Percentiles rank a stretch among this genome's conserved stretches.
These are phyloP conservation scores for Populus hybrid DNA, from an alignment of 441 rosid genomes.

Conservation along the genomic window DNA sequence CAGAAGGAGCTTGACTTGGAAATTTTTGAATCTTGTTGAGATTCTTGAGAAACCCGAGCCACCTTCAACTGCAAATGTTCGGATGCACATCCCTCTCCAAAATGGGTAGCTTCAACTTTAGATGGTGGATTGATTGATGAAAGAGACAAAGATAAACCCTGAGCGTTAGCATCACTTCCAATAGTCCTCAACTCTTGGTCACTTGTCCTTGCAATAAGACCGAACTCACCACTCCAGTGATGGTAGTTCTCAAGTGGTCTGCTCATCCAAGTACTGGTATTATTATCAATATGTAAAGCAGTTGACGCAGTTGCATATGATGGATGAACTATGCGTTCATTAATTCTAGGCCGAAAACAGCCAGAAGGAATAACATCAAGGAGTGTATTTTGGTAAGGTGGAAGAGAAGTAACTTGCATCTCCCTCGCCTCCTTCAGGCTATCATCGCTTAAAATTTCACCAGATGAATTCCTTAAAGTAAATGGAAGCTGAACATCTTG, in stretches of 20 bases:
- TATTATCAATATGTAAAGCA: constrained; percentile 14
- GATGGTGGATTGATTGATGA: constrained; percentile 37
- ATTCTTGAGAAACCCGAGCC: constrained; percentile 14
- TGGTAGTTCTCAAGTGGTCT: constrained; percentile 19
- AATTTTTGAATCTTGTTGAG: constrained; percentile 21
- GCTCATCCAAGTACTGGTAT: constrained; percentile 23
- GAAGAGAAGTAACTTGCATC: constrained; percentile 22
- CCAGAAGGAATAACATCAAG: constrained; percentile 35
- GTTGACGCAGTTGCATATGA: constrained; percentile 26
- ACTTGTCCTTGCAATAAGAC: constrained; percentile 22
- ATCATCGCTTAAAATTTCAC: constrained; percentile 29
- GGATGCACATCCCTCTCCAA: constrained; percentile 27
- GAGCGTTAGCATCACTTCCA: constrained; percentile 23
- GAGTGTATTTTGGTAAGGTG: constrained; percentile 19
- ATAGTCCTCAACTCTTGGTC: constrained; percentile 17
- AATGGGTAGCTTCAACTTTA: constrained; percentile 16
- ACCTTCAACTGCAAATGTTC: constrained; percentile 9
- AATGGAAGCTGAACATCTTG: constrained; percentile 31
- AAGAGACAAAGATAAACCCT: constrained; percentile 51
- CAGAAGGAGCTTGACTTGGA: not conserved
- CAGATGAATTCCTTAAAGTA: constrained; percentile 23
- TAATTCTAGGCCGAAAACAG: constrained; percentile 14
- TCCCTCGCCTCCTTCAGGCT: constrained; percentile 26
- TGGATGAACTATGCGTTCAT: constrained; percentile 30
- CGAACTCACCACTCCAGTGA: constrained; percentile 29